phyloP scores from a whole-genome alignment of 371 early-diverging fungal genomes.

The Apophysomyces elegans region DNA sequence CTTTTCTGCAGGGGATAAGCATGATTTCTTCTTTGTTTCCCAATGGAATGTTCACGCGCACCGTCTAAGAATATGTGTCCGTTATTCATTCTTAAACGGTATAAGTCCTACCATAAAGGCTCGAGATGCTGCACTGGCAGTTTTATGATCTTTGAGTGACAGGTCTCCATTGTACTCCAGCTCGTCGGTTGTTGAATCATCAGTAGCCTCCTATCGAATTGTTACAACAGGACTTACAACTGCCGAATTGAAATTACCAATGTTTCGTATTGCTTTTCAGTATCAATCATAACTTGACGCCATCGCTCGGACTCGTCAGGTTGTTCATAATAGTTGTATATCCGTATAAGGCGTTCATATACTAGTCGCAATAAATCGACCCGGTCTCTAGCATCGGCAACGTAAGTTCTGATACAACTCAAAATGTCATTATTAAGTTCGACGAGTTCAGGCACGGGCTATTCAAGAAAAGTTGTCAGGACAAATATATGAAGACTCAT shows the following conservation, averaged over 20 bases:
- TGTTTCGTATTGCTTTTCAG: slow-evolving; percentile 13
- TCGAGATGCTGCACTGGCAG: background rate
- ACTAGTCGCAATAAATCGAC: slow-evolving; percentile 1
- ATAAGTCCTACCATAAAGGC: background rate
- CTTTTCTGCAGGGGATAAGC: slow-evolving; percentile 1
- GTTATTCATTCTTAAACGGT: background rate
- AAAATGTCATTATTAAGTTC: slow-evolving; percentile 21
- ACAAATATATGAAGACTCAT: background rate
- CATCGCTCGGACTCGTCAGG: slow-evolving; percentile 1
- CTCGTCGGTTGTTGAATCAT: background rate
- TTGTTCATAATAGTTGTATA: background rate
- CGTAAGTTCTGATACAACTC: background rate
- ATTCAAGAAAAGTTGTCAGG: background rate
- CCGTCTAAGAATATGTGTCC: background rate
- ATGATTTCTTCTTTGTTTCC: background rate
- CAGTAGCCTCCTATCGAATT: background rate
- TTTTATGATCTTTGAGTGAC: background rate
- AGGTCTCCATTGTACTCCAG: background rate
- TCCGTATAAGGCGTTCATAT: background rate
- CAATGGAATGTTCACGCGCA: background rate
- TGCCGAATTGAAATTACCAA: background rate
- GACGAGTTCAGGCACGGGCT: slow-evolving; percentile 14
- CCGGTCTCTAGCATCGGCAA: slow-evolving; percentile 1
- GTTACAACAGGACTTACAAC: background rate
- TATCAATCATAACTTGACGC: background rate